Evolutionary conservation across 2,329 filamentous ascomycete genomes (phyloP).

Genomic region (Metarhizium rileyi): DNA sequence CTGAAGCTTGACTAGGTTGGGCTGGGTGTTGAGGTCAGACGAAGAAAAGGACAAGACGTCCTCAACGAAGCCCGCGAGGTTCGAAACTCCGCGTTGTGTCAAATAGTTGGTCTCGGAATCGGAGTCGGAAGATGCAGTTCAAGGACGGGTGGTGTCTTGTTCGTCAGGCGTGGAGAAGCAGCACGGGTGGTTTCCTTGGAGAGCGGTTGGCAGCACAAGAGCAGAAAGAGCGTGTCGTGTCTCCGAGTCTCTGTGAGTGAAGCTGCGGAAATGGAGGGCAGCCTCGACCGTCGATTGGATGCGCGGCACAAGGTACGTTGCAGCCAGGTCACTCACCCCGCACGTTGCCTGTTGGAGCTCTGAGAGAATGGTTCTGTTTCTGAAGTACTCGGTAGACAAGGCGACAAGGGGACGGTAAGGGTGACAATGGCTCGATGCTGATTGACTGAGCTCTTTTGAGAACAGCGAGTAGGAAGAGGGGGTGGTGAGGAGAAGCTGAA

Average conservation of each 20-base stretch:
- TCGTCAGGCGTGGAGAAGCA: not conserved
- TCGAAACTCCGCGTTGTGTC: not conserved
- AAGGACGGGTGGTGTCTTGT: not conserved
- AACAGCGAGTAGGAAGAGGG: not conserved
- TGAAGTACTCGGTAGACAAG: no score
- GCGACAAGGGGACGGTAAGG: not conserved
- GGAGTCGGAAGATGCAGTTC: not conserved
- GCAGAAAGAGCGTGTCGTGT: conserved; percentile 1
- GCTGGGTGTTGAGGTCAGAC: not conserved
- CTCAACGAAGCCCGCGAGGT: not conserved
- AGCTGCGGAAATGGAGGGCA: conserved; percentile 18
- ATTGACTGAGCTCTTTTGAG: conserved; percentile 1
- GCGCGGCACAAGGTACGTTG: conserved; percentile 9
- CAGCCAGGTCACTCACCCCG: conserved; percentile 14
- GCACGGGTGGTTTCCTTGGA: not conserved
- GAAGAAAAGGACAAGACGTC: not conserved
- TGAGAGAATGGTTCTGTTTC: not conserved
- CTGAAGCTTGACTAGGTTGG: not conserved
- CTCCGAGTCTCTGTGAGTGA: not conserved
- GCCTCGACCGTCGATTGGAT: conserved; percentile 20
- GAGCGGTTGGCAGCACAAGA: not conserved
- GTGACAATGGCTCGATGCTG: conserved; percentile 7
- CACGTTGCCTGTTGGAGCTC: conserved; percentile 10
- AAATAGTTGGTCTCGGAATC: not conserved
- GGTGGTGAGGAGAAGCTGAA: not conserved